Evolutionary conservation across 805 yeast species (phyloP).

Genomic region (Lipomyces kockii): DNA sequence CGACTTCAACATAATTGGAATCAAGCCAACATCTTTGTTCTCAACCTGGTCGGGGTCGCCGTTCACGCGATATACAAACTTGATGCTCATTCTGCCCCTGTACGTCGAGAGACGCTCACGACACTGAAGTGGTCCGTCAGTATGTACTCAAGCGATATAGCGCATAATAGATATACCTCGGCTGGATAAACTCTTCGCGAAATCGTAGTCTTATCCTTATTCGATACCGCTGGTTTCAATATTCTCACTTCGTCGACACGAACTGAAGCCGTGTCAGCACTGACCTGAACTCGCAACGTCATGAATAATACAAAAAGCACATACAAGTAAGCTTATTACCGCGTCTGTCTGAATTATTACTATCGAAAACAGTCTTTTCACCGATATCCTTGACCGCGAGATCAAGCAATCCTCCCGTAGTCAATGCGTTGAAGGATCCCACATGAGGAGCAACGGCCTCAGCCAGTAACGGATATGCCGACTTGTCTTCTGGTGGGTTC

Average conservation of each 20-base stretch:
- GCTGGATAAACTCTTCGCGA: slow-evolving; percentile 82
- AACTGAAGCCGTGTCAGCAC: slow-evolving; percentile 44
- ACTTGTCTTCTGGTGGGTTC: slow-evolving; percentile 86
- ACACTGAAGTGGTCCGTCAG: slow-evolving; percentile 46
- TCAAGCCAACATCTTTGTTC: slow-evolving; percentile 85
- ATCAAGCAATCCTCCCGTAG: slow-evolving; percentile 88
- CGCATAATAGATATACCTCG: slow-evolving; percentile 47
- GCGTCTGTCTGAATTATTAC: slow-evolving; percentile 64
- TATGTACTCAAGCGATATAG: neutral
- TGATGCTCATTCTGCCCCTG: slow-evolving; percentile 75
- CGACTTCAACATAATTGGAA: slow-evolving; percentile 89
- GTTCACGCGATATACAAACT: slow-evolving; percentile 84
- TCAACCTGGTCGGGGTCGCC: slow-evolving; percentile 81
- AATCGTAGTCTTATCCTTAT: slow-evolving; percentile 70
- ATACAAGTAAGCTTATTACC: slow-evolving; percentile 76
- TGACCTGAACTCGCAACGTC: neutral
- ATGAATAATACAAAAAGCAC: slow-evolving; percentile 17
- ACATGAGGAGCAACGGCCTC: slow-evolving; percentile 95
- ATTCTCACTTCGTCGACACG: slow-evolving; percentile 90
- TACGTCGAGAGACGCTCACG: slow-evolving; percentile 89
- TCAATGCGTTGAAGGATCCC: slow-evolving; percentile 93
- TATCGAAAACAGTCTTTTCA: slow-evolving; percentile 79
- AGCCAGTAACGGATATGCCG: slow-evolving; percentile 77
- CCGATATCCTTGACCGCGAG: slow-evolving; percentile 90
- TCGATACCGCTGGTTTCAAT: slow-evolving; percentile 80